A percentile compares a stretch with the other conserved stretches of the same genome.
Evolutionary conservation across 495 filamentous ascomycete species (phyloP).

Genomic region (Astrocystis sublimbata): DNA sequence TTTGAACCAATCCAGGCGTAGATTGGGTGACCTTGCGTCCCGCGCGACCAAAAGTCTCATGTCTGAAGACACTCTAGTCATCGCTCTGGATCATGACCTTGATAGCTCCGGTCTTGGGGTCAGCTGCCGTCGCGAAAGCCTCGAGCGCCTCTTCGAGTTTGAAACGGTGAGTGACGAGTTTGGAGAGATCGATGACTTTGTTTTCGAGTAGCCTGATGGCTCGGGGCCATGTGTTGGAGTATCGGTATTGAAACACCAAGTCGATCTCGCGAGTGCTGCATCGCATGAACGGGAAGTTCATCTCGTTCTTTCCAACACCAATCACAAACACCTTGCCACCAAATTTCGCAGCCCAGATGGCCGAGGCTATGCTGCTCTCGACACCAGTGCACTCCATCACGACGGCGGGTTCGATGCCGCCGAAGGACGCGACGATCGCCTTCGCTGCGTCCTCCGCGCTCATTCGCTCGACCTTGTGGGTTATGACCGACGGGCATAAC

Average conservation of each 20-base stretch:
- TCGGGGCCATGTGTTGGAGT: constrained; percentile 91
- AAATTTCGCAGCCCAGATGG: constrained; percentile 87
- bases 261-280: constrained; percentile 88
- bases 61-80: constrained; percentile 20
- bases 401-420: constrained; percentile 72
- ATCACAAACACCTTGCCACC: constrained; percentile 94
- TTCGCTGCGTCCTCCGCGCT: constrained; percentile 70
- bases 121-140: constrained; percentile 82
- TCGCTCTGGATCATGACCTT: constrained; percentile 86
- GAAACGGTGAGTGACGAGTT: constrained; percentile 86
- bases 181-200: constrained; percentile 74
- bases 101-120: constrained; percentile 90
- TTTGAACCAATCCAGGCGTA: not conserved
- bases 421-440: constrained; percentile 64
- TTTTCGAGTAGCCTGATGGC: constrained; percentile 86
- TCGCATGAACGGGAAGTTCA: constrained; percentile 91
- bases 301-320: constrained; percentile 91
- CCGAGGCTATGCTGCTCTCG: constrained; percentile 80
- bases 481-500: constrained; percentile 69
- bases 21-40: not conserved
- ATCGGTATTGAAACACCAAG: constrained; percentile 93
- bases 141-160: constrained; percentile 80
- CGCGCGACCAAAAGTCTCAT: not conserved
- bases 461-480: constrained; percentile 71
- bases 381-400: constrained; percentile 90